Base-by-base conservation (phyloP, 1,284 basidiomycete genomes). In the Ceratobasidium sp. region DNA sequence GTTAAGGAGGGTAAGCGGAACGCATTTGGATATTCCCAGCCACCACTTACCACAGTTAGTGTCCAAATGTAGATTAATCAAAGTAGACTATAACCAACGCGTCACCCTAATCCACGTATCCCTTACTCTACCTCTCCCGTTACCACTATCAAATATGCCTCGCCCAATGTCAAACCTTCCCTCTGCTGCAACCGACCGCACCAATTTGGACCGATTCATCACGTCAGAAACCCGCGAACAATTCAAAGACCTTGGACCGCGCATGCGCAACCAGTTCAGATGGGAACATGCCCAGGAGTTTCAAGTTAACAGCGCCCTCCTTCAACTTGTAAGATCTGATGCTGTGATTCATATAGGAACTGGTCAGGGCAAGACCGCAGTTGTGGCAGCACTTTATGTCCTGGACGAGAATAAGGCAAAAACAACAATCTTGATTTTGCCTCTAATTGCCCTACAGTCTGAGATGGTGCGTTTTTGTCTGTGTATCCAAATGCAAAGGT, bases 401-500 rank as follows among this genome's bases (percentile, higher is more conserved):
- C 81, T 80, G 58, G 75, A 77, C 2, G 58, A 33, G 8, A 80
- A 77, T 17, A 77, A 80, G 37, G 81, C 81, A 0, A 83, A 81
- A 75, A 79, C 83, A 0, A 85, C 84, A 0, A 47, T 86, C 7
- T 79, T 86, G 78, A 80, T 85, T 0, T 84, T 83, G 13, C 85
- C 84, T 0, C 74, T 86, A 0, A 81, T 86, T 15, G 82, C 82
- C 0, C 81, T 87, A 0, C 84, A 86, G 33, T 81, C 85, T 0
- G 85, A 86, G 69, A 53, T 83, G 82, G 80, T 81, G 0, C 35
- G 58, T 61, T 61, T 33, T 58, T 10, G 13, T 23, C 7, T 54
- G 10, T 35, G 54, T 33, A 13, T 58, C 31, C 8, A 7, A 28
- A 37, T 2, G 7, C 26, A 31, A 54, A 39, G 17, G 7, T 20